Evolutionary conservation across 306 rosid species (phyloP), one percentile per base, ranked within the genome.

Genomic region (Canavalia gladiata): DNA sequence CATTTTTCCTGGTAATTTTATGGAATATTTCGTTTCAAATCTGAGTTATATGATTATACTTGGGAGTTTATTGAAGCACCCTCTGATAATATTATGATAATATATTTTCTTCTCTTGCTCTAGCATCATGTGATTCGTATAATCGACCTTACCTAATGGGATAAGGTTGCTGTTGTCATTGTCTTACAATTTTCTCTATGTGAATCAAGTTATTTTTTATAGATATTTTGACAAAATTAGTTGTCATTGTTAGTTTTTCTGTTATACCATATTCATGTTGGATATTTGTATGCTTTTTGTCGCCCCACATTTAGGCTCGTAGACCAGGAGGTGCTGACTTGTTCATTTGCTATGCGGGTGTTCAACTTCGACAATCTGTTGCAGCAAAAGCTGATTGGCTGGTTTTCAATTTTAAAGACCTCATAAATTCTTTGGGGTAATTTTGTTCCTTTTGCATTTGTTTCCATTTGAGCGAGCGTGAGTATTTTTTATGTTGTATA

Each of bases 371-470:
- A 65, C 90, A 89, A 57, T 87, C 92, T 62, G 98, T 95, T 46
- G 98, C 98, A 3, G 88, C 83, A 25, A 90, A 93, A 79, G 97
- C 99, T 46, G 96, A 93, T 84, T 95, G 99, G 99, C 87, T 93
- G 49, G 96, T 93, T 56, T 82, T 87, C 68, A 56, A 76, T 78
- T 86, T 95, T 52, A 39, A 75, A 56, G 94, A 89, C 83, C 87
- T 93, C 58, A 88, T 88, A 45, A 89, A 83, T 59, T 86, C 89
- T 29, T 65, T 89, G 79, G 86, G 63, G 35, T 87, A 74, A 72
- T 6, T 12, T 49, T 4, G 46, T 52, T 9, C 2, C 4, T 1
- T 62, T 9, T 18, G 30, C 33, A 3, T 35, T 39, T 58, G 3
- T 59, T 82, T 74, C 13, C 12, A 68, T 49, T 33, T 8, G 49